phyloP scores from a whole-genome alignment of 2,329 filamentous ascomycete genomes.

The Colletotrichum liaoningense region DNA sequence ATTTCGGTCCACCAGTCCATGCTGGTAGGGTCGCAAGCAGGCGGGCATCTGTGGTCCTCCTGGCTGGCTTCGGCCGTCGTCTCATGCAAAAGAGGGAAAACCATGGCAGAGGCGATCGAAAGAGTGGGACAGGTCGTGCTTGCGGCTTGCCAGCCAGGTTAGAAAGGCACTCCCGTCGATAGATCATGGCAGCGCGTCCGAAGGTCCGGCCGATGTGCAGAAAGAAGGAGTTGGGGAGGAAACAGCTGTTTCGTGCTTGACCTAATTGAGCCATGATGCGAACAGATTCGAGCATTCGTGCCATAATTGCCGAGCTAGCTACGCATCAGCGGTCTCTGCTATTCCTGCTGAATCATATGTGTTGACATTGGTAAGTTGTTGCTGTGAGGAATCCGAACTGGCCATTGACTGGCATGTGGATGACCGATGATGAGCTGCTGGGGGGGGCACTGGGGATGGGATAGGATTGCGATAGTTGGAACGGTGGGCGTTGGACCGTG shows the following conservation, averaged over 20 bases:
- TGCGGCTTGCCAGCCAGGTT: neutral
- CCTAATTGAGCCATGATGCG: neutral
- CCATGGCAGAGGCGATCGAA: constrained; percentile 8
- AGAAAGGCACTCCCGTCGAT: neutral
- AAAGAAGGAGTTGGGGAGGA: neutral
- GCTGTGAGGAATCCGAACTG: neutral
- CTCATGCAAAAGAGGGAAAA: constrained; percentile 3
- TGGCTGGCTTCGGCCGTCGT: constrained; percentile 11
- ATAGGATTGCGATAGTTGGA: neutral
- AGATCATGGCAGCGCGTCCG: neutral
- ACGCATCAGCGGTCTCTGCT: neutral
- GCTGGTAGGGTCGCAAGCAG: constrained; percentile 17
- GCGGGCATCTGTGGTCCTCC: constrained; percentile 10
- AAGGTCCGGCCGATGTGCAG: neutral
- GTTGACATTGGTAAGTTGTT: neutral
- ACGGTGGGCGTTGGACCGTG: neutral
- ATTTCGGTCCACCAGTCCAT: constrained; percentile 3
- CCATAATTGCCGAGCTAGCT: neutral
- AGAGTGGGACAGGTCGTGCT: constrained; percentile 6
- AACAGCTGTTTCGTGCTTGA: neutral
- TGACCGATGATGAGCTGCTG: neutral
- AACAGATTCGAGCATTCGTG: neutral
- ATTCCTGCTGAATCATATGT: neutral
- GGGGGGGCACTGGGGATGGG: neutral
- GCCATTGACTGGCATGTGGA: constrained; percentile 4